A percentile compares a stretch with the other conserved stretches of the same genome.
Conservation (phyloP, 2,329 filamentous ascomycete genomes). For the Didymellaceae sp. region DNA sequence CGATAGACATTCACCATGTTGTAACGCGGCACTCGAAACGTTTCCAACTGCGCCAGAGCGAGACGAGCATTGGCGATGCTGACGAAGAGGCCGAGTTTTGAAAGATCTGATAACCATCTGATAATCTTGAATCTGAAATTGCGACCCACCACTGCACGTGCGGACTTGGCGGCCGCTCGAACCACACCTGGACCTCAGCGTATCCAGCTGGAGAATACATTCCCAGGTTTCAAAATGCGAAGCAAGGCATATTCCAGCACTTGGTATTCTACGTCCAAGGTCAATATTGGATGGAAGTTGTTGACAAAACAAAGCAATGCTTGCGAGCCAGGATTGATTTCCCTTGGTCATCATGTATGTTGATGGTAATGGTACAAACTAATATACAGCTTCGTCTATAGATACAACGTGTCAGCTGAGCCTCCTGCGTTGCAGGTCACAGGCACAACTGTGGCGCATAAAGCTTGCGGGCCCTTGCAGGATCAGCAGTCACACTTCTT, state of each 20-base stretch:
- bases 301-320: too few relatives aligned
- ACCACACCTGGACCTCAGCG: not conserved
- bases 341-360: not conserved
- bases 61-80: not conserved
- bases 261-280: too few relatives aligned
- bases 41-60: not conserved
- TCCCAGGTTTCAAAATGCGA: not conserved
- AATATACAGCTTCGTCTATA: not conserved
- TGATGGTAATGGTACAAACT: not conserved
- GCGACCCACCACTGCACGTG: constrained; percentile 4
- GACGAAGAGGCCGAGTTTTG: too few relatives aligned
- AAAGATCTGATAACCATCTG: constrained; percentile 16
- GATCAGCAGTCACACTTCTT: constrained; percentile 60
- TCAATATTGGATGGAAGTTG: too few relatives aligned
- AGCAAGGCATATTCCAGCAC: not conserved
- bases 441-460: not conserved
- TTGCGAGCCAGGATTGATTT: not conserved
- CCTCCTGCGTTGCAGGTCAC: not conserved
- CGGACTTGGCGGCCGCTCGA: constrained; percentile 1
- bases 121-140: constrained; percentile 5
- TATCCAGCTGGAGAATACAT: not conserved
- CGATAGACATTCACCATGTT: too few relatives aligned
- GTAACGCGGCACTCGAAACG: too few relatives aligned
- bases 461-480: constrained; percentile 6
- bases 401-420: not conserved